Evolutionary conservation across 306 rosid species (phyloP), one percentile per base, ranked within the genome.

Genomic region (Ammopiptanthus mongolicus): DNA sequence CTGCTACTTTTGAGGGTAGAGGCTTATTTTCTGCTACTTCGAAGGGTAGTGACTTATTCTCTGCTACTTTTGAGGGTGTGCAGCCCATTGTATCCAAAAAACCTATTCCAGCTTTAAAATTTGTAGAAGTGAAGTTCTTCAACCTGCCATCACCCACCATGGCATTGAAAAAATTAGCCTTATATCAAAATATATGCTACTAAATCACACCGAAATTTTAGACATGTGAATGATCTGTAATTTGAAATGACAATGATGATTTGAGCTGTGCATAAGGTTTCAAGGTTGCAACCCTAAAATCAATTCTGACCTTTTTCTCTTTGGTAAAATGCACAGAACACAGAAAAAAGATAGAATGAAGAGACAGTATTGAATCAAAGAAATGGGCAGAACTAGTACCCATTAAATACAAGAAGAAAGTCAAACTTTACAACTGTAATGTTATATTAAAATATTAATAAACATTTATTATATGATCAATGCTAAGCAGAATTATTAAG

Each of bases 31-130:
- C 36, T 0, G 3, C 28, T 34, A 9, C 65, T 57, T 41, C 11
- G 0, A 62, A 65, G 37, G 48, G 4, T 56, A 6, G 8, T 29
- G 14, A 46, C 44, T 12, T 65, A 3, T 25, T 42, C 37, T 66
- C 52, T 14, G 23, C 47, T 48, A 36, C 73, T 8, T 66, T 76
- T 17, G 80, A 75, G 31, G 31, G 5, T 11, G 5, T 15, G 71
- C 82, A 59, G n/a, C 82, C 82, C 82, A 78, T 78, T 19, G 4
- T 1, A 57, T 48, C 21, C 69, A 59, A 73, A 53, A 58, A 5
- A 15, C 33, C 19, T 36, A 36, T 21, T 37, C 15, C 69, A 59
- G 34, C 6, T 10, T 5, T 10, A 29, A 42, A 55, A 39, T 28
- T 52, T 41, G 56, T 12, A 55, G 23, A 47, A 29, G 22, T 33